These are phyloP conservation scores for Boletus rubescentipes DNA, from an alignment of 768 basidiomycete species.

Conservation along the genomic window DNA sequence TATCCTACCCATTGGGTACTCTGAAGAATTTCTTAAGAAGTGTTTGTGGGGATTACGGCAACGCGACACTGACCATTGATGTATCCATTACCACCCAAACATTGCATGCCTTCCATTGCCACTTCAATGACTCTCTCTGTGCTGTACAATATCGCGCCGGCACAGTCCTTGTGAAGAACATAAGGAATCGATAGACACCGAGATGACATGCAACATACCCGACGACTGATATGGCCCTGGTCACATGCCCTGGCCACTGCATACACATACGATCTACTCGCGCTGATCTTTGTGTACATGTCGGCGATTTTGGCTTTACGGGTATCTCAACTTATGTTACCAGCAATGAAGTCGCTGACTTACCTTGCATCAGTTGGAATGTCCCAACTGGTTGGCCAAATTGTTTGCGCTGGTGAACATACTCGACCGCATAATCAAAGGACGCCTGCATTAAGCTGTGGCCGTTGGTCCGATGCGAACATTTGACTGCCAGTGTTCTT, in stretches of 20 bases:
- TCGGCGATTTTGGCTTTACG: slow-evolving; percentile 74
- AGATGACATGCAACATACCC: slow-evolving; percentile 46
- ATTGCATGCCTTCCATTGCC: slow-evolving; percentile 89
- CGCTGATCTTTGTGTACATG: slow-evolving; percentile 92
- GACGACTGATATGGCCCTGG: slow-evolving; percentile 69
- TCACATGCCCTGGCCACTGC: slow-evolving; percentile 91
- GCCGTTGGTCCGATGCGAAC: slow-evolving; percentile 4
- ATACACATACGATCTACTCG: slow-evolving; percentile 89
- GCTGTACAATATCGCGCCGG: slow-evolving; percentile 90
- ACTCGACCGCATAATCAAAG: slow-evolving; percentile 84
- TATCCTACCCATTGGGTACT: slow-evolving; percentile 87
- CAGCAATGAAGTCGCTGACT: slow-evolving; percentile 3
- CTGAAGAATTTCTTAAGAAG: slow-evolving; percentile 39
- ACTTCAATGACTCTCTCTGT: slow-evolving; percentile 92
- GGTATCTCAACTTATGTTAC: neutral
- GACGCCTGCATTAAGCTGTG: slow-evolving; percentile 88
- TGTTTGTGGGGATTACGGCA: neutral
- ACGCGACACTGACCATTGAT: slow-evolving; percentile 67
- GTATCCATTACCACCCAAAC: slow-evolving; percentile 93
- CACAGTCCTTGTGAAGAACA: slow-evolving; percentile 72
- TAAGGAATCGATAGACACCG: slow-evolving; percentile 1
- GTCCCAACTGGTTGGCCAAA: slow-evolving; percentile 86
- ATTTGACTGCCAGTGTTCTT: slow-evolving; percentile 14
- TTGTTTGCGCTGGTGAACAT: slow-evolving; percentile 91
- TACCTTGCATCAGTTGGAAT: slow-evolving; percentile 96